These are phyloP conservation scores for Rhizopogon vulgaris DNA, from an alignment of 768 basidiomycete genomes.

Conservation along the genomic window DNA sequence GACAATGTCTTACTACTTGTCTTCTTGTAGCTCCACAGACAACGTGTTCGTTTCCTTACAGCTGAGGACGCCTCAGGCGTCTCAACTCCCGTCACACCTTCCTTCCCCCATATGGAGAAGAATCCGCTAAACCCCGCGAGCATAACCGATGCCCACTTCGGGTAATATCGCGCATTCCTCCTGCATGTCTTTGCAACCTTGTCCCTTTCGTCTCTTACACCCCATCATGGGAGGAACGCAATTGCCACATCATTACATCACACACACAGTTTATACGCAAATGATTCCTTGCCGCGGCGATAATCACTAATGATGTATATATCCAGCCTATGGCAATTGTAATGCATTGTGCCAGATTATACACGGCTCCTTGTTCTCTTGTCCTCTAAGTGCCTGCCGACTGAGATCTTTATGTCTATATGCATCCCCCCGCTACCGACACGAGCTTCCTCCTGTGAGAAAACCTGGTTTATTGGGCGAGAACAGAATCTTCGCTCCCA, in stretches of 20 bases:
- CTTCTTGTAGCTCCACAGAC: slow-evolving; percentile 62
- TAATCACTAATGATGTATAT: slow-evolving; percentile 30
- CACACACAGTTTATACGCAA: background rate
- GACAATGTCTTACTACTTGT: background rate
- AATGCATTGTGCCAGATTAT: slow-evolving; percentile 8
- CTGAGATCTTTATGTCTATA: too few species aligned
- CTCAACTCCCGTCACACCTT: slow-evolving; percentile 58
- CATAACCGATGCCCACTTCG: slow-evolving; percentile 46
- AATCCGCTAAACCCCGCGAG: slow-evolving; percentile 24
- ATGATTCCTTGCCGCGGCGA: slow-evolving; percentile 12
- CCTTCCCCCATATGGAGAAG: slow-evolving; percentile 48
- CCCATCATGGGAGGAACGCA: background rate
- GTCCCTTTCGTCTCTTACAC: background rate
- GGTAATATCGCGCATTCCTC: slow-evolving; percentile 8
- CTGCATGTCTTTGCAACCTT: background rate
- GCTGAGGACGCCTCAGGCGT: slow-evolving; percentile 59
- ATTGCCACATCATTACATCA: background rate
- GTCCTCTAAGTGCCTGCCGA: too few species aligned
- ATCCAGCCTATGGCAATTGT: slow-evolving; percentile 16
- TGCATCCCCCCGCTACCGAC: background rate
- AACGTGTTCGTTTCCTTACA: slow-evolving; percentile 73
- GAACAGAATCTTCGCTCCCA: slow-evolving; percentile 7
- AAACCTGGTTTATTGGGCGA: background rate
- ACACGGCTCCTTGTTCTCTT: background rate
- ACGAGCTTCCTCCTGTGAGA: background rate